Evolutionary conservation across 2,329 filamentous ascomycete species (phyloP).

Genomic region (Monilinia aucupariae): DNA sequence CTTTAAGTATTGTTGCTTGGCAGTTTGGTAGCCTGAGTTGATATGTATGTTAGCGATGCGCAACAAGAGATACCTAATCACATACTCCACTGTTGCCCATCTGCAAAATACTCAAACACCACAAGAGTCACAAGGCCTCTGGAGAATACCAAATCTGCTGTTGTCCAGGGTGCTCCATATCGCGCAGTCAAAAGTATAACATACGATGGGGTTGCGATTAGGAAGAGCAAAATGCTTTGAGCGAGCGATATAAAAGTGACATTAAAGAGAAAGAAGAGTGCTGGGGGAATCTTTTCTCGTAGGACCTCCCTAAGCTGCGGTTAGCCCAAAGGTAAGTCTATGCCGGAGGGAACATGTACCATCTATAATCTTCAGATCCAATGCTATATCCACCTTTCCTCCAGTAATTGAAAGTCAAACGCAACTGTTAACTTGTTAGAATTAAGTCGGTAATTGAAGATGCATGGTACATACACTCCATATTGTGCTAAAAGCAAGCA

Average conservation of each 20-base stretch:
- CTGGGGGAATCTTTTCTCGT: conserved; percentile 54
- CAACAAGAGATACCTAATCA: conserved; percentile 17
- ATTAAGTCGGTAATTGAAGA: neutral
- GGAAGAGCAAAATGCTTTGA: conserved; percentile 76
- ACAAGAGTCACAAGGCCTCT: conserved; percentile 51
- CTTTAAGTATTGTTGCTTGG: conserved; percentile 70
- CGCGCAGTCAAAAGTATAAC: conserved; percentile 68
- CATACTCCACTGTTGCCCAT: conserved; percentile 86
- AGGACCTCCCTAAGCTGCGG: conserved; percentile 58
- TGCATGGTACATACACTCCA: conserved; percentile 65
- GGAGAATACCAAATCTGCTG: conserved; percentile 54
- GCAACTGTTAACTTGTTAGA: conserved; percentile 44
- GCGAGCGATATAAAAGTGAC: conserved; percentile 79
- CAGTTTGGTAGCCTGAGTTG: conserved; percentile 64
- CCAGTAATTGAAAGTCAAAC: conserved; percentile 95
- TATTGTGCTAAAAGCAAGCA: conserved; percentile 62
- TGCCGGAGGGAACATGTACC: conserved; percentile 41
- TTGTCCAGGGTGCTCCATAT: conserved; percentile 48
- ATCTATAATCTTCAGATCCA: conserved; percentile 93
- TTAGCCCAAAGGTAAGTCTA: conserved; percentile 11
- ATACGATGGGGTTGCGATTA: conserved; percentile 78
- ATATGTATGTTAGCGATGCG: conserved; percentile 5
- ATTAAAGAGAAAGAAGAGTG: conserved; percentile 77
- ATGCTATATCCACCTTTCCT: conserved; percentile 85
- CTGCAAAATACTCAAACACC: conserved; percentile 71